phyloP scores from a whole-genome alignment of 1,284 basidiomycete species.

The Ustilago curta region DNA sequence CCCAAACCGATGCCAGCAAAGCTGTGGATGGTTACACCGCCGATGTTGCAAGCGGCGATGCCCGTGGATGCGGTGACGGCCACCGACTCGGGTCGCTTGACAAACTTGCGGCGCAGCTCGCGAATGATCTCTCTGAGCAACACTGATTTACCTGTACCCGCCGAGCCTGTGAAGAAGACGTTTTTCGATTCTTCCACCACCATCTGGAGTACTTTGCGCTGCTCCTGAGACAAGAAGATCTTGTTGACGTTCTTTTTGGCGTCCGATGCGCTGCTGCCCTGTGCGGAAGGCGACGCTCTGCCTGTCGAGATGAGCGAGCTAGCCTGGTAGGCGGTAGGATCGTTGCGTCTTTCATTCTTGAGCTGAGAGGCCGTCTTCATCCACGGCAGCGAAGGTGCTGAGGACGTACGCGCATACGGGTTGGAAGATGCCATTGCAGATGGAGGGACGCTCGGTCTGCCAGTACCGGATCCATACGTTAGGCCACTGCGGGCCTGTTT shows the following conservation, averaged over 20 bases:
- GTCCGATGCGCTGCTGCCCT: neutral
- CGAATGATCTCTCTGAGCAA: conserved; percentile 89
- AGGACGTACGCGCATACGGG: conserved; percentile 19
- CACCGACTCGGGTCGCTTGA: conserved; percentile 74
- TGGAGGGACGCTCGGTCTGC: neutral
- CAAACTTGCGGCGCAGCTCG: conserved; percentile 73
- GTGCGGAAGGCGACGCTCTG: conserved; percentile 14
- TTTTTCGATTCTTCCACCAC: conserved; percentile 72
- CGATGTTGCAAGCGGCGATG: conserved; percentile 91
- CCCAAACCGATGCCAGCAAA: conserved; percentile 91
- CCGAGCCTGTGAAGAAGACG: conserved; percentile 97
- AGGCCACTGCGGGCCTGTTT: conserved; percentile 7
- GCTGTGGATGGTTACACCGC: conserved; percentile 91
- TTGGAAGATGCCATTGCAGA: neutral
- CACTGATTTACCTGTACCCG: conserved; percentile 92
- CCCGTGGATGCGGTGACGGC: conserved; percentile 90
- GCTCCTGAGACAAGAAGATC: conserved; percentile 61
- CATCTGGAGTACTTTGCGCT: conserved; percentile 61
- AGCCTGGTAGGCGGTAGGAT: conserved; percentile 31
- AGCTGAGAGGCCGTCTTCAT: conserved; percentile 48
- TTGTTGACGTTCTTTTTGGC: conserved; percentile 45
- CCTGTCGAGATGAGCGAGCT: conserved; percentile 26
- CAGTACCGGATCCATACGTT: neutral
- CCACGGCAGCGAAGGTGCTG: conserved; percentile 35
- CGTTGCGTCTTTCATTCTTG: conserved; percentile 28